Evolutionary conservation across 441 rosid species (phyloP), one percentile per base, ranked within the genome.

Genomic region (Lepidium campestre): DNA sequence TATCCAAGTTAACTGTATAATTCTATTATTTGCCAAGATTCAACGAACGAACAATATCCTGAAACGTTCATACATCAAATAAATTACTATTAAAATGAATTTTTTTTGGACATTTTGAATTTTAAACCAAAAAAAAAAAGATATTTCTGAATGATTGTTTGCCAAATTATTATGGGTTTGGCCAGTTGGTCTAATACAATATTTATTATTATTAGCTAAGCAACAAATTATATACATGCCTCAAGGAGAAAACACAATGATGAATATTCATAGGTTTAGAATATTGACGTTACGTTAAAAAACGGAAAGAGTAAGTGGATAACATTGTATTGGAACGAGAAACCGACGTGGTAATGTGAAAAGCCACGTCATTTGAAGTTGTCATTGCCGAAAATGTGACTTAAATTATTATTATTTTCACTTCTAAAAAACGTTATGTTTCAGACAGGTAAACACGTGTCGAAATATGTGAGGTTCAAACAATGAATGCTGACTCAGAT

Each of bases 401-500:
- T 25, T 23, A 15, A 14, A 37, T 65, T 17, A 36, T 9, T 52
- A 19, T n/a, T n/a, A n/a, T 49, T 58, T 50, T 14, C 18, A 25
- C 53, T 27, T 55, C 1, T 14, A 63, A 36, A 13, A 27, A 66
- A 61, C 32, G 31, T 34, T 32, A 52, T 71, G 34, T 11, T 48
- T 62, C 74, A 78, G 74, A 44, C 71, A 66, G 40, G 8, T 0
- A 10, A 36, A 27, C 73, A 74, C 76, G 73, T 67, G 77, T 73
- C 25, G 10, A 4, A 15, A 5, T 0, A 13, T 59, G 46, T 22
- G 20, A 35, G 57, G 80, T 3, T 31, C 22, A 2, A 15, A 59
- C 7, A 5, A 36, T 10, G 9, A 3, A 39, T 39, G 83, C 82
- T 79, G 86, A 82, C 46, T 85, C 89, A 75, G 41, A 4, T 76